Base-by-base conservation (phyloP, 331 rosid species). In the Cucumis variabilis region DNA sequence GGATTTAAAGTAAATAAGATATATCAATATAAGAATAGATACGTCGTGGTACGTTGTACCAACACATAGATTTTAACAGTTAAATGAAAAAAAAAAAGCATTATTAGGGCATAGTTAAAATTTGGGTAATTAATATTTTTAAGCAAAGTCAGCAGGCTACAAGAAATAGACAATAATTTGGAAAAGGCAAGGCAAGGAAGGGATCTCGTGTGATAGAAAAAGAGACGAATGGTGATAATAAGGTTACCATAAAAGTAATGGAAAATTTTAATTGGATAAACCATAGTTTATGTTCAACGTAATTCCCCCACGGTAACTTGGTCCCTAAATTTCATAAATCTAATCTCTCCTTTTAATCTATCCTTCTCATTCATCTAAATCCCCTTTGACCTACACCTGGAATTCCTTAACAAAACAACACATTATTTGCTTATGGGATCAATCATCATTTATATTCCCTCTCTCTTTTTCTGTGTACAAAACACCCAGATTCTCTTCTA, bases 171-270 rank as follows among this genome's bases (percentile, higher is more conserved):
- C 24, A 19, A 60, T 60, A 5, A 60, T 20, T 60, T 60, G 66
- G 66, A 60, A 60, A 60, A 60, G 66, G 23, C n/a, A 60, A 60
- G 66, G 66, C 9, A 60, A 28, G 46, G 76, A 71, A 30, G 76
- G 76, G 80, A 74, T 76, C 62, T 76, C 60, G 82, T 44, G 60
- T 76, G 82, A 76, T 46, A 17, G 62, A 3, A n/a, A 24, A 76
- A 14, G n/a, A 76, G 62, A 76, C 82, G n/a, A 46, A 76, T 2
- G 27, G 2, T 11, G 0, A 76, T 76, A 46, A 76, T 46, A 76
- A 76, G 33, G 33, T 76, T 76, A 5, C 82, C 82, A 76, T n/a
- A n/a, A n/a, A 44, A 48, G 17, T 46, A 13, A 23, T 9, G n/a
- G 16, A 9, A 76, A 76, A 76, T 48, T 46, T 5, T 46, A 23